Evolutionary conservation across 805 yeast species (phyloP).

Genomic region (Scheffersomyces ergatensis): DNA sequence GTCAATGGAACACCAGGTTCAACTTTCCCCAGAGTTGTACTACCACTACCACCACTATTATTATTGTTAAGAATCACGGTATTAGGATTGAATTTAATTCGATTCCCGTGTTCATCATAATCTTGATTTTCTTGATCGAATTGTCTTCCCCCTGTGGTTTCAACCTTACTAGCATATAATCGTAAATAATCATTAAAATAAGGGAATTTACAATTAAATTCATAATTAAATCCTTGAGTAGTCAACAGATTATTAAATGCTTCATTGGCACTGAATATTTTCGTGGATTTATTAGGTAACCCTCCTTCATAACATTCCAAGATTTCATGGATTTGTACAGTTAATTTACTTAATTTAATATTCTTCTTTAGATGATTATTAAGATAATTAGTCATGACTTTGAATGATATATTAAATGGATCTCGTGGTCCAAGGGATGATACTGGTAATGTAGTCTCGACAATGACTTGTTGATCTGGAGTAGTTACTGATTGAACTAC

Average conservation of each 20-base stretch:
- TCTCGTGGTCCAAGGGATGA: constrained; percentile 63
- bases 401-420: constrained; percentile 34
- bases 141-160: neutral
- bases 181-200: constrained; percentile 33
- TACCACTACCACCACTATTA: neutral
- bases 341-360: constrained; percentile 42
- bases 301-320: constrained; percentile 55
- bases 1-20: constrained; percentile 41
- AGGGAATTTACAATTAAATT: constrained; percentile 29
- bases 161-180: constrained; percentile 11
- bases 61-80: constrained; percentile 7
- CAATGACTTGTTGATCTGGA: constrained; percentile 46
- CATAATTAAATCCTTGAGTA: constrained; percentile 23
- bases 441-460: constrained; percentile 46
- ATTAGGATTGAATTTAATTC: neutral
- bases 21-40: too few species aligned
- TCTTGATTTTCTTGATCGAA: constrained; percentile 4
- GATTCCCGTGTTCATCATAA: constrained; percentile 2
- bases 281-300: constrained; percentile 43
- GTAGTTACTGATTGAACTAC: constrained; percentile 43
- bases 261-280: constrained; percentile 32
- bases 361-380: constrained; percentile 26
- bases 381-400: constrained; percentile 38
- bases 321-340: constrained; percentile 51
- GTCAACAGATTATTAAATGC: constrained; percentile 20